Percentiles rank a stretch among this genome's conserved stretches.
These are phyloP conservation scores for Microstegium vimineum DNA, from an alignment of 176 grass and related monocot genomes.

Conservation along the genomic window DNA sequence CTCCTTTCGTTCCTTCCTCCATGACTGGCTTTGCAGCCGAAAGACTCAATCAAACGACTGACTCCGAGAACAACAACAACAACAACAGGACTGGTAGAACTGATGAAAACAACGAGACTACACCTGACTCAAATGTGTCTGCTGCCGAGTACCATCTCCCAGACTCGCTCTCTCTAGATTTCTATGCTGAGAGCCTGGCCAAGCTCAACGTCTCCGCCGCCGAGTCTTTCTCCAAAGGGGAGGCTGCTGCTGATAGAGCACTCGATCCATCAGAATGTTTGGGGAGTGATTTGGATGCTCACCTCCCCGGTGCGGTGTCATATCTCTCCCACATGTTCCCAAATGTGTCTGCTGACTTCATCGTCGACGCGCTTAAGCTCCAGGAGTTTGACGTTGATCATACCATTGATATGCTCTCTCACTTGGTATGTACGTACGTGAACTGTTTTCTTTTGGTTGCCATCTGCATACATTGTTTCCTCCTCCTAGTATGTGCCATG, in stretches of 20 bases:
- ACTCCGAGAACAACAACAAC: not conserved
- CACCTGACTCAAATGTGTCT: slow-evolving; percentile 20
- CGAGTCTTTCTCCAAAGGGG: slow-evolving; percentile 37
- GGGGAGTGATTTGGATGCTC: not conserved
- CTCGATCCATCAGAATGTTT: slow-evolving; percentile 3
- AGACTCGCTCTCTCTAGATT: slow-evolving; percentile 36
- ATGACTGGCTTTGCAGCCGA: not conserved
- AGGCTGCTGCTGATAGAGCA: not conserved
- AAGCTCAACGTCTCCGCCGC: slow-evolving; percentile 35
- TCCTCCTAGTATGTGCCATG: not conserved
- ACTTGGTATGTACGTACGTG: slow-evolving; percentile 35
- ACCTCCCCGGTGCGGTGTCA: slow-evolving; percentile 12
- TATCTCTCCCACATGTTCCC: slow-evolving; percentile 48
- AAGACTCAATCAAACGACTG: not conserved
- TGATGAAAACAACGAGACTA: not conserved
- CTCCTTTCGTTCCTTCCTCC: slow-evolving; percentile 55
- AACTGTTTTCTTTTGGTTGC: not conserved
- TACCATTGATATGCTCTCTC: slow-evolving; percentile 44
- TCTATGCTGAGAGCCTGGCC: slow-evolving; percentile 34
- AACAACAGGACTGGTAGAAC: not conserved
- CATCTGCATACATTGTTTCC: not conserved
- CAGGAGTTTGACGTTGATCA: slow-evolving; percentile 28
- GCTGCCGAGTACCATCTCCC: slow-evolving; percentile 40
- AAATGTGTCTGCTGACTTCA: slow-evolving; percentile 52
- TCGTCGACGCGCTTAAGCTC: slow-evolving; percentile 39